Base-by-base conservation (phyloP, 2,329 filamentous ascomycete species). In the Cladophialophora chaetospira region DNA sequence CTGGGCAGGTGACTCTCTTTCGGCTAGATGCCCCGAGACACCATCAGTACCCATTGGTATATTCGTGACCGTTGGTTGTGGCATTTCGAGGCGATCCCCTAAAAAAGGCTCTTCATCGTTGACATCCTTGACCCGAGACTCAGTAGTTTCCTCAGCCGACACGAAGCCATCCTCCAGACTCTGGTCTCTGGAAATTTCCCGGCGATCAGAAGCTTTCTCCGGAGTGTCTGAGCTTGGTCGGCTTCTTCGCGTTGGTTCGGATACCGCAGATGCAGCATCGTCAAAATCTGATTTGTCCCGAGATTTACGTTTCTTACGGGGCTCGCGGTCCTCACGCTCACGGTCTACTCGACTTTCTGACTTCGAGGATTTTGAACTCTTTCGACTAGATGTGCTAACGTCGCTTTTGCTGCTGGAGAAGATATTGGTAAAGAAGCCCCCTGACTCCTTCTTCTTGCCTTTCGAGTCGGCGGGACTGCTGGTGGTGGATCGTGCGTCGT, bases 21-120 rank as follows among this genome's bases (percentile, higher is more conserved):
- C 54, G 52, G 58, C 45, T 9, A 52, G 54, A 38, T 67, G 69
- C 72, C 73, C 74, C 75, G 76, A 78, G 79, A 74, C 74, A 75
- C 74, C 70, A 70, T 70, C 63, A 68, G 52, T 62, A 58, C 21
- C 61, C 61, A 61, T 68, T 65, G 65, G 71, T 65, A 66, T 63
- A 62, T 59, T 68, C 66, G 66, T 69, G 65, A 66, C 69, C 70
- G 61, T 71, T 73, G 74, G 75, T 73, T 72, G 70, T 73, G 77
- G 77, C 74, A 80, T 79, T 81, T 83, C 82, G 79, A 80, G 82
- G 82, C 81, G 76, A 74, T 76, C 75, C 69, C 71, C 82, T 86
- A 85, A 84, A 85, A 85, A 85, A 85, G 82, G 79, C 75, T 78
- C 59, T 68, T 72, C 69, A 68, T 74, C 70, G 62, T 73, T 68